Conservation (phyloP, 179 eudicot genomes). For the Beta lomatogona region DNA sequence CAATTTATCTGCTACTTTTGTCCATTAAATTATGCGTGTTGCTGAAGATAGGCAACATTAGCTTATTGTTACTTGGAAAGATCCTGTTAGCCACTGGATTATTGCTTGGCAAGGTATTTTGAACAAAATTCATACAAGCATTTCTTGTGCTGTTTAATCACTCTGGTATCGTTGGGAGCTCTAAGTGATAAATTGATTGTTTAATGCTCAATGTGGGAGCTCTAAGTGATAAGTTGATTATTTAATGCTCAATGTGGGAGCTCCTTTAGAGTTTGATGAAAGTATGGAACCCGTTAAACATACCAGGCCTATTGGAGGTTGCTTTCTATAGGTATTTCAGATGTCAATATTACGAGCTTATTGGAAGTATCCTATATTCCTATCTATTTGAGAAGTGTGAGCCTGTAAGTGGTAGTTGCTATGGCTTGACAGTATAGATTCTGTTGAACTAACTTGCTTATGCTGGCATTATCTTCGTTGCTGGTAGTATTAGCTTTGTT, state of each 20-base stretch:
- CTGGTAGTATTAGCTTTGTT: background rate
- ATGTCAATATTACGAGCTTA: background rate
- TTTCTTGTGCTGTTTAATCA: background rate
- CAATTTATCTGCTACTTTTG: no score
- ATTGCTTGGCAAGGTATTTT: background rate
- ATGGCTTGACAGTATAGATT: background rate
- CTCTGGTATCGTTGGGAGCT: background rate
- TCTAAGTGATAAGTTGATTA: background rate
- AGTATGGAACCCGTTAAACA: no score
- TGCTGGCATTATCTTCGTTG: background rate
- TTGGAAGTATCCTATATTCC: no score
- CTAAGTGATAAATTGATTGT: background rate
- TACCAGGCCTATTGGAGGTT: background rate
- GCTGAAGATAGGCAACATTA: background rate
- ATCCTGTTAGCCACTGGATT: conserved; percentile 2
- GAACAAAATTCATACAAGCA: background rate
- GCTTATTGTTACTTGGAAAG: background rate
- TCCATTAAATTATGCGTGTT: background rate
- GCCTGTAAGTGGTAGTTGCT: background rate
- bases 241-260: background rate
- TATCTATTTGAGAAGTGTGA: background rate
- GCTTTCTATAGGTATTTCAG: background rate
- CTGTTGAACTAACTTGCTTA: background rate
- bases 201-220: background rate
- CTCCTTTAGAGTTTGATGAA: no score